Evolutionary conservation across 106 monocot species (phyloP).

Genomic region (Platanthera zijinensis): DNA sequence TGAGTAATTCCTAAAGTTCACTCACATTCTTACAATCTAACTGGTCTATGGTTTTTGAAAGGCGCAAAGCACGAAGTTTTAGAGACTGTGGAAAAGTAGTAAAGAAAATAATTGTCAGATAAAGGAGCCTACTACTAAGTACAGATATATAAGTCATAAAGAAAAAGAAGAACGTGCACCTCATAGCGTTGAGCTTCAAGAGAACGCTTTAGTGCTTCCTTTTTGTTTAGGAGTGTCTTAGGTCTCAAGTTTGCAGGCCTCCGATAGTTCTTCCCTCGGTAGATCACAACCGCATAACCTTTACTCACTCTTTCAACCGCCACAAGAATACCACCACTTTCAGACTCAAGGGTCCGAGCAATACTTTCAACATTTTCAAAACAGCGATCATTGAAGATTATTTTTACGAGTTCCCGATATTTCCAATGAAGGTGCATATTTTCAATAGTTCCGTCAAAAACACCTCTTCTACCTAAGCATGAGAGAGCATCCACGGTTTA

Average conservation of each 20-base stretch:
- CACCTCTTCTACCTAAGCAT: slow-evolving; percentile 80
- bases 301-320: slow-evolving; percentile 87
- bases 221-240: slow-evolving; percentile 67
- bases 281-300: slow-evolving; percentile 90
- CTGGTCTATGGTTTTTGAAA: slow-evolving; percentile 52
- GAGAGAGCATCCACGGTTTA: background rate
- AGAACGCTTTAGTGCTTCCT: slow-evolving; percentile 66
- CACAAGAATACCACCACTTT: slow-evolving; percentile 95
- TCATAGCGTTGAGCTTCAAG: slow-evolving; percentile 71
- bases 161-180: slow-evolving; percentile 34
- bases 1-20: background rate
- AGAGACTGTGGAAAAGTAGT: slow-evolving; percentile 50
- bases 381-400: slow-evolving; percentile 62
- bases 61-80: slow-evolving; percentile 84
- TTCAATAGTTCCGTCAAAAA: slow-evolving; percentile 96
- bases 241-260: slow-evolving; percentile 71
- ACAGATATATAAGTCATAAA: background rate
- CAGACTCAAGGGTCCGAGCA: slow-evolving; percentile 67
- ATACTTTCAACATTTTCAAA: slow-evolving; percentile 42
- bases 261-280: slow-evolving; percentile 85
- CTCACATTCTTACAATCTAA: slow-evolving; percentile 53
- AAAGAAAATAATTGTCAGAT: slow-evolving; percentile 6
- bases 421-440: slow-evolving; percentile 99
- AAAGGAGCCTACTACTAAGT: background rate
- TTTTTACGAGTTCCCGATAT: slow-evolving; percentile 93